Evolutionary conservation across 495 filamentous ascomycete genomes (phyloP).

Genomic region (Achaetomiella virescens): DNA sequence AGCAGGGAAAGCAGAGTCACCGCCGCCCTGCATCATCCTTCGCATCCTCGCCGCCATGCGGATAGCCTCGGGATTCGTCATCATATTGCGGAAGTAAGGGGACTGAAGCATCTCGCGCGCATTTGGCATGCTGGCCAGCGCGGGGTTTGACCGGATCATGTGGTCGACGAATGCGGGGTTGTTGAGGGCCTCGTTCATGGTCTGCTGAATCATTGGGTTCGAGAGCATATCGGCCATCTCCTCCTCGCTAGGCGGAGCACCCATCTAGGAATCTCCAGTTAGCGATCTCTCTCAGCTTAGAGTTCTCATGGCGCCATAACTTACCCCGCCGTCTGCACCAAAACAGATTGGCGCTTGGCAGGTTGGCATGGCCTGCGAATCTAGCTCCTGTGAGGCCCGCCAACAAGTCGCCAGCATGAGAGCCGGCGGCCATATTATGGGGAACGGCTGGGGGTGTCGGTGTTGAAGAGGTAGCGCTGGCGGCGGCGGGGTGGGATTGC

Average conservation of each 20-base stretch:
- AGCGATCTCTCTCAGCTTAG: conserved; percentile 11
- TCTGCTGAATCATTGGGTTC: conserved; percentile 74
- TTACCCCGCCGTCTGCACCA: conserved; percentile 92
- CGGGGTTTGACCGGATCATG: conserved; percentile 84
- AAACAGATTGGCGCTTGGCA: conserved; percentile 87
- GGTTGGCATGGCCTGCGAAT: conserved; percentile 84
- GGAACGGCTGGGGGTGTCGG: conserved; percentile 60
- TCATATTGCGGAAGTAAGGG: conserved; percentile 82
- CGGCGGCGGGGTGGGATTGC: conserved; percentile 68
- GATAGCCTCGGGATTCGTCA: conserved; percentile 85
- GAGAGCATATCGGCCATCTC: conserved; percentile 76
- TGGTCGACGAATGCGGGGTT: conserved; percentile 89
- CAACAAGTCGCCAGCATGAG: conserved; percentile 75
- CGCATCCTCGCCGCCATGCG: conserved; percentile 76
- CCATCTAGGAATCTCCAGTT: conserved; percentile 61
- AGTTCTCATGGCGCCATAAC: conserved; percentile 32
- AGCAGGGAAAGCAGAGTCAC: conserved; percentile 61
- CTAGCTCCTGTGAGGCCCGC: conserved; percentile 88
- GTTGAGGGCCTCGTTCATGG: conserved; percentile 87
- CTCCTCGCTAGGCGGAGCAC: conserved; percentile 72
- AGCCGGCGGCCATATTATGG: conserved; percentile 85
- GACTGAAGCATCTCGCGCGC: conserved; percentile 79
- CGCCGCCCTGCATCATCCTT: conserved; percentile 56
- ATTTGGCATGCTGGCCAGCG: conserved; percentile 77
- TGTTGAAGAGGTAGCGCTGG: conserved; percentile 42